Evolutionary conservation across 1,284 basidiomycete genomes (phyloP).

Genomic region (Boletus sp.): DNA sequence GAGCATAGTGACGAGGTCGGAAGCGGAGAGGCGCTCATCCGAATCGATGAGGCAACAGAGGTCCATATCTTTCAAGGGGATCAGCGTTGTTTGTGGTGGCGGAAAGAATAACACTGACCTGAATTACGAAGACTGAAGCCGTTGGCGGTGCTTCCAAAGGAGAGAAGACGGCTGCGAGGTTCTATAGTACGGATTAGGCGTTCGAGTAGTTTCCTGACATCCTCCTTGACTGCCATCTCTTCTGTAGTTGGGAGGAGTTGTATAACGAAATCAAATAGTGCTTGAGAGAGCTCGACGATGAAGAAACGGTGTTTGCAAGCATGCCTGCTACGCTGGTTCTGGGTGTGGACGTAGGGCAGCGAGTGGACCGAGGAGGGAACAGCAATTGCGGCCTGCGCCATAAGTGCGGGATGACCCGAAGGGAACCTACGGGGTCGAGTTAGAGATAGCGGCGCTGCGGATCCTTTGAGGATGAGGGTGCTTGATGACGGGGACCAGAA

Average conservation of each 20-base stretch:
- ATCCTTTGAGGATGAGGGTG: not conserved
- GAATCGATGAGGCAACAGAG: constrained; percentile 95
- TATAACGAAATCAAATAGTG: constrained; percentile 82
- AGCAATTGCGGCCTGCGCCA: constrained; percentile 32
- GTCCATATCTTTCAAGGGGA: constrained; percentile 81
- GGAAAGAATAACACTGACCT: constrained; percentile 50
- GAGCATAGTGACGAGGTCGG: constrained; percentile 92
- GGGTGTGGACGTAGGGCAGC: constrained; percentile 27
- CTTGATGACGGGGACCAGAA: constrained; percentile 9
- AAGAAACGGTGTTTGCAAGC: constrained; percentile 58
- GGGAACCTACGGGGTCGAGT: constrained; percentile 7
- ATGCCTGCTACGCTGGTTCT: constrained; percentile 35
- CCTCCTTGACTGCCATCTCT: constrained; percentile 93
- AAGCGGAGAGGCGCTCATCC: constrained; percentile 69
- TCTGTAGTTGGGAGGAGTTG: constrained; percentile 86
- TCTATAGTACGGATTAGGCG: constrained; percentile 93
- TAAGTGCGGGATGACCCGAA: constrained; percentile 7
- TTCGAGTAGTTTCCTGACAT: constrained; percentile 92
- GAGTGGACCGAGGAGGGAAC: constrained; percentile 21
- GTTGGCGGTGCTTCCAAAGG: constrained; percentile 95
- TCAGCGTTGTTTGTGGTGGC: constrained; percentile 6
- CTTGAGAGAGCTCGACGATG: constrained; percentile 63
- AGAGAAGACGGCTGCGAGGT: constrained; percentile 86
- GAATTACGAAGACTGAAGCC: constrained; percentile 94
- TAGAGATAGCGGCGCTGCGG: constrained; percentile 6